Base-by-base conservation (phyloP, 441 rosid genomes). In the Mallotus japonicus region DNA sequence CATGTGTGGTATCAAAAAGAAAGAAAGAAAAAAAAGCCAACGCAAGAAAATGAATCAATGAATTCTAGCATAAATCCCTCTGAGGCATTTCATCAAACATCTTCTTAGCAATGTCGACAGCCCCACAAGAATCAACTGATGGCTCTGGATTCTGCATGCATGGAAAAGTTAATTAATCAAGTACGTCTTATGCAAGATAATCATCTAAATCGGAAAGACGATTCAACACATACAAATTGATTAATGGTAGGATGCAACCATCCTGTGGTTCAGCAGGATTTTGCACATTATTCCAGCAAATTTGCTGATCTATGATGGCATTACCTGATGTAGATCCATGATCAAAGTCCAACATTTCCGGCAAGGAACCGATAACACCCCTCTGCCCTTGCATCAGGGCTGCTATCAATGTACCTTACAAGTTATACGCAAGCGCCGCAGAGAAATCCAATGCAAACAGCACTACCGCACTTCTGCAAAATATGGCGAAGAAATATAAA, bases 211-310 rank as follows among this genome's bases (percentile, higher is more conserved):
- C 15, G 65, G 28, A 51, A 69, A 49, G 73, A 64, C 37, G 40
- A 69, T 64, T 17, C 34, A 62, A 73, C 46, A 82, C 97, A 12
- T 87, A 94, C 99, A 78, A 91, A 92, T 86, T 95, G 99, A 75
- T 95, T 95, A 76, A 95, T 88, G 6, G 83, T 71, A 68, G 99
- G 99, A 86, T 95, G 99, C n/a, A 95, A 75, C 99, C 97, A 95
- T 81, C 98, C 97, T 49, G 97, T 91, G 77, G 68, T 69, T 85
- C 92, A 20, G 81, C 81, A 47, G 87, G 80, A 81, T 73, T 88
- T 72, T 80, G 86, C 75, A 85, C 76, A 76, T 75, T 78, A 79
- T 77, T 88, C 97, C 97, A 89, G 84, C 81, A 84, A 75, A 83
- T 78, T 76, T 81, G 92, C 83, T 83, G 90, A 76, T 87, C 92